Conservation (phyloP, 768 basidiomycete species). For the Termitomyces sp. region DNA sequence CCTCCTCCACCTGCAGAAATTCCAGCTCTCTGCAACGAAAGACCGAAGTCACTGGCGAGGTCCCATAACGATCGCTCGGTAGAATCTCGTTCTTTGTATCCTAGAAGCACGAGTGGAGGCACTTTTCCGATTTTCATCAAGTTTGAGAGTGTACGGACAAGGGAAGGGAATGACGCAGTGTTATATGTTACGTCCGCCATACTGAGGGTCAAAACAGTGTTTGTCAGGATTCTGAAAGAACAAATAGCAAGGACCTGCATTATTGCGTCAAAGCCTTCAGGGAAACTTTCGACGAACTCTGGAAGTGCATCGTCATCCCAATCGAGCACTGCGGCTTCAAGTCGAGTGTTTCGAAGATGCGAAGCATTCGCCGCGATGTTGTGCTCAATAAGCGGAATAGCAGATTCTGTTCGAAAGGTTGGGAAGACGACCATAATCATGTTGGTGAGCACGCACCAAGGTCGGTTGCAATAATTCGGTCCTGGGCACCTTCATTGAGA, state of each 20-base stretch:
- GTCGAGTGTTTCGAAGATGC: constrained; percentile 29
- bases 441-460: constrained; percentile 49
- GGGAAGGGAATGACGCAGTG: constrained; percentile 76
- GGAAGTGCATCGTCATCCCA: constrained; percentile 71
- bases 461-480: constrained; percentile 63
- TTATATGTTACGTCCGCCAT: constrained; percentile 96
- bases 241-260: constrained; percentile 23
- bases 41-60: constrained; percentile 46
- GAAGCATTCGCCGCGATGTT: constrained; percentile 54
- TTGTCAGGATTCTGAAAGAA: not conserved
- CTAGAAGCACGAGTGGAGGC: constrained; percentile 55
- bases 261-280: constrained; percentile 54
- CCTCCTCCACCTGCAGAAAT: constrained; percentile 58
- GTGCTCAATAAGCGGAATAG: constrained; percentile 72
- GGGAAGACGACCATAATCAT: not conserved
- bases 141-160: constrained; percentile 61
- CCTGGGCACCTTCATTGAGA: constrained; percentile 15
- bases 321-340: constrained; percentile 51
- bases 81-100: constrained; percentile 84
- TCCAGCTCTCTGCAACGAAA: constrained; percentile 56
- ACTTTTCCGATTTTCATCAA: constrained; percentile 38
- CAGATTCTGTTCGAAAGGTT: constrained; percentile 52
- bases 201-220: constrained; percentile 33
- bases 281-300: constrained; percentile 33
- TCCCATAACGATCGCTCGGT: constrained; percentile 77